phyloP scores from a whole-genome alignment of 306 rosid species.

The Dryas octopetala region DNA sequence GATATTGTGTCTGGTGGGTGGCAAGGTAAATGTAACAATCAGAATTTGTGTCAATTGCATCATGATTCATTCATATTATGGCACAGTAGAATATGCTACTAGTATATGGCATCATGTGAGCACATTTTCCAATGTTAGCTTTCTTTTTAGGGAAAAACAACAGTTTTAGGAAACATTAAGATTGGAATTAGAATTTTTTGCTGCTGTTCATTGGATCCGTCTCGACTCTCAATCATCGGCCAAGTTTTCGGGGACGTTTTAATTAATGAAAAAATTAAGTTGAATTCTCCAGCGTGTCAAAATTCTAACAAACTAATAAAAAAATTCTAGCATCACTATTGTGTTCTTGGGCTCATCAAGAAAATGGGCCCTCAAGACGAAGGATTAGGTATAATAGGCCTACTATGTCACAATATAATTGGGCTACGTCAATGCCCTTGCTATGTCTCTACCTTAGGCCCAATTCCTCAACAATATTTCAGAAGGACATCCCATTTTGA shows the following conservation, averaged over 20 bases:
- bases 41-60: neutral
- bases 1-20: constrained; percentile 18
- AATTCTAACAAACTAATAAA: no score
- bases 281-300: no score
- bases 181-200: constrained; percentile 24
- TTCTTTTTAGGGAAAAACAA: constrained; percentile 8
- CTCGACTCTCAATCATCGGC: constrained; percentile 17
- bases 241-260: neutral
- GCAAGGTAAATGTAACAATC: neutral
- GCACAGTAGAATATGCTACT: neutral
- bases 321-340: no score
- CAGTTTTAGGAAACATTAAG: constrained; percentile 19
- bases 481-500: no score
- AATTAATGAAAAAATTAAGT: no score
- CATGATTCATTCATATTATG: constrained; percentile 2
- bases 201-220: constrained; percentile 23
- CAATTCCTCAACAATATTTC: no score
- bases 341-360: no score
- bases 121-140: constrained; percentile 18
- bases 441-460: no score
- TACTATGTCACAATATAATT: no score
- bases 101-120: constrained; percentile 14
- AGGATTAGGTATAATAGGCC: no score
- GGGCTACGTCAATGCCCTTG: no score
- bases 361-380: no score